Conservation (phyloP, 176 grass and related monocot species). For the Metroxylon sagu region DNA sequence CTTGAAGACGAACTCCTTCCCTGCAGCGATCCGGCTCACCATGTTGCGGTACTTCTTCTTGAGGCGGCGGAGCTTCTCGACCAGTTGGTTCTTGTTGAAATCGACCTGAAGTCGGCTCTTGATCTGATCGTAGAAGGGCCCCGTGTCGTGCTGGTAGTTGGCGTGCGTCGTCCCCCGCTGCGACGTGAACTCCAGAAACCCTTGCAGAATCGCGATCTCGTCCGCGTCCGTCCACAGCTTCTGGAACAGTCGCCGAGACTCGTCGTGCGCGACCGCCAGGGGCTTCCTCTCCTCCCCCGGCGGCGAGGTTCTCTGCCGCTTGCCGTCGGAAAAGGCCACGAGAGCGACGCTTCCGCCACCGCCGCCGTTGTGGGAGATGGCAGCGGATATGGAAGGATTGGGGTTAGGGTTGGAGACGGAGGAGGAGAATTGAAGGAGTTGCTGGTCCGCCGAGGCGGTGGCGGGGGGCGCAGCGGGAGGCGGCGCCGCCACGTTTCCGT, state of each 20-base stretch:
- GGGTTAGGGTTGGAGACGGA: too few relatives aligned
- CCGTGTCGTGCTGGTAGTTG: conserved; percentile 23
- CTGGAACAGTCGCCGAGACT: conserved; percentile 1
- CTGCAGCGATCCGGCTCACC: not conserved
- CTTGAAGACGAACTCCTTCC: conserved; percentile 1
- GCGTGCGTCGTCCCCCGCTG: conserved; percentile 21
- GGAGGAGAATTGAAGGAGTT: too few relatives aligned
- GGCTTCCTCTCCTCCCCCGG: too few relatives aligned
- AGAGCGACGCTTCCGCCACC: not conserved
- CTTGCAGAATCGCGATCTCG: conserved; percentile 21
- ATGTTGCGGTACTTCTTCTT: conserved; percentile 20
- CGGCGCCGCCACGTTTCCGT: too few relatives aligned
- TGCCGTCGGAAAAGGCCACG: not conserved
- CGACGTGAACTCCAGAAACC: conserved; percentile 20
- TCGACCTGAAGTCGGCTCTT: conserved; percentile 1
- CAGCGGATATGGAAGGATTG: too few relatives aligned
- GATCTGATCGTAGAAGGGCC: conserved; percentile 19
- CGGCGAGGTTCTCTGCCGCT: too few relatives aligned
- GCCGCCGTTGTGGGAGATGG: not conserved
- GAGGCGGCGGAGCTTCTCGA: conserved; percentile 17
- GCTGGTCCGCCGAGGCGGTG: too few relatives aligned
- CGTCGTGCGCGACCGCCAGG: too few relatives aligned
- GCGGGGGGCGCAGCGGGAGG: too few relatives aligned
- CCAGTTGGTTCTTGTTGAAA: conserved; percentile 15
- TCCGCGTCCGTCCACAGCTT: conserved; percentile 27